Conservation (phyloP, 352 stramenopile genomes). For the Salisapilia sapeloensis region DNA sequence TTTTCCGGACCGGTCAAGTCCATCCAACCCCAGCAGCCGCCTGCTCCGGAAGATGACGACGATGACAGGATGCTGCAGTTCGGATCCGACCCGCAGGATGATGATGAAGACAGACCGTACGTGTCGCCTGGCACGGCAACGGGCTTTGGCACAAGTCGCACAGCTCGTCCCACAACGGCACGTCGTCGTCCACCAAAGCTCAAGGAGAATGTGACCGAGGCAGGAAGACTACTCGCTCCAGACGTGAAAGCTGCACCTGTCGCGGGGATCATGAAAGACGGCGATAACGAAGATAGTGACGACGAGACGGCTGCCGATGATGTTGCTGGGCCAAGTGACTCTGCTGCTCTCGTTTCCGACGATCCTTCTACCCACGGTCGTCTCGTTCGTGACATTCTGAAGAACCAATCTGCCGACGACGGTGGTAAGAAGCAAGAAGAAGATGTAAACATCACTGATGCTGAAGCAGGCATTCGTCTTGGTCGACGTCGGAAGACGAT, state of each 20-base stretch:
- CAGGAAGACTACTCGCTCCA: slow-evolving; percentile 38
- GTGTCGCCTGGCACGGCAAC: slow-evolving; percentile 25
- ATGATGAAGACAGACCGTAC: slow-evolving; percentile 5
- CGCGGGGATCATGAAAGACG: slow-evolving; percentile 70
- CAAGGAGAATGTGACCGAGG: slow-evolving; percentile 76
- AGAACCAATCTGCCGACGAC: slow-evolving; percentile 57
- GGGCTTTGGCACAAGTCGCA: slow-evolving; percentile 38
- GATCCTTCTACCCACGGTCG: slow-evolving; percentile 37
- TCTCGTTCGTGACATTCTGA: slow-evolving; percentile 72
- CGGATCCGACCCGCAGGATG: not conserved
- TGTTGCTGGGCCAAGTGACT: slow-evolving; percentile 6
- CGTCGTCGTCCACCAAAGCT: slow-evolving; percentile 73
- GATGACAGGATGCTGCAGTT: slow-evolving; percentile 5
- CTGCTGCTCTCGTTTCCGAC: slow-evolving; percentile 7
- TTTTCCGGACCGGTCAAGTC: slow-evolving; percentile 41
- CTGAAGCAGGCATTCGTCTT: slow-evolving; percentile 56
- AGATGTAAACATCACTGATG: slow-evolving; percentile 34
- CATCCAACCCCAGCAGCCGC: slow-evolving; percentile 25
- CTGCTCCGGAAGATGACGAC: slow-evolving; percentile 14
- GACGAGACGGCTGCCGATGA: slow-evolving; percentile 25
- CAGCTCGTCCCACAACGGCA: slow-evolving; percentile 66
- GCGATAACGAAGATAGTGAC: slow-evolving; percentile 62
- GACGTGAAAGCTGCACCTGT: slow-evolving; percentile 69
- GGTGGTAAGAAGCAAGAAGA: slow-evolving; percentile 44
- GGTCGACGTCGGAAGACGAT: slow-evolving; percentile 64